Base-by-base conservation (phyloP, 495 filamentous ascomycete genomes). In the Neurospora sp. region DNA sequence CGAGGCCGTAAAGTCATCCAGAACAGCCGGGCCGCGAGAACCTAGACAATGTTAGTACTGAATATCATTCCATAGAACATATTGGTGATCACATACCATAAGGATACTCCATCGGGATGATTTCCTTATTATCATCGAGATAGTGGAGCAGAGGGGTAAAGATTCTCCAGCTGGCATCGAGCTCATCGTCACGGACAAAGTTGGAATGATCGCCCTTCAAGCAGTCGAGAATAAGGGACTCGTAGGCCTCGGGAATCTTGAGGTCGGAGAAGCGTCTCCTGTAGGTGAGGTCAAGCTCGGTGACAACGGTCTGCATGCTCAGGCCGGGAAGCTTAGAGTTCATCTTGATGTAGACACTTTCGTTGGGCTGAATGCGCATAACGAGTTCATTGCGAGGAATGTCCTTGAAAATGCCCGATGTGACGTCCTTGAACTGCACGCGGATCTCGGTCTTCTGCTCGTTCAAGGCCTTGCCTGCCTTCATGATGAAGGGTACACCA, bases 321-420 rank as follows among this genome's bases (percentile, higher is more conserved):
- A 99, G 86, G 78, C 96, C 96, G 31, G 96, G 96, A 70, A 98
- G 86, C 87, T 99, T 99, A 11, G 94, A 98, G 90, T 99, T 99
- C 96, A 98, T 99, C 90, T 99, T 99, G 84, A 98, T 97, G 87
- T 99, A 99, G 75, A 99, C 94, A 78, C 92, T 95, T 86, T 99
- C 96, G 84, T 99, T 99, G 76, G 96, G 96, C 85, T 99, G 96
- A 74, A 99, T 96, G 74, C 96, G 94, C 85, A 99, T 97, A 77
- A 99, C 96, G 72, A 99, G 91, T 85, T 99, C 96, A 86, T 99
- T 99, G 70, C 96, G 92, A 70, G 96, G 96, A 76, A 98, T 99
- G 78, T 99, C 94, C 88, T 98, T 98, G 87, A 99, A 99, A 86
- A 99, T 99, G 73, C 96, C 96, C 37, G 94, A 97, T 28, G 96